Percentiles rank a stretch among this genome's conserved stretches.
Evolutionary conservation across 176 grass and related monocot genomes (phyloP).

Genomic region (Canna indica): DNA sequence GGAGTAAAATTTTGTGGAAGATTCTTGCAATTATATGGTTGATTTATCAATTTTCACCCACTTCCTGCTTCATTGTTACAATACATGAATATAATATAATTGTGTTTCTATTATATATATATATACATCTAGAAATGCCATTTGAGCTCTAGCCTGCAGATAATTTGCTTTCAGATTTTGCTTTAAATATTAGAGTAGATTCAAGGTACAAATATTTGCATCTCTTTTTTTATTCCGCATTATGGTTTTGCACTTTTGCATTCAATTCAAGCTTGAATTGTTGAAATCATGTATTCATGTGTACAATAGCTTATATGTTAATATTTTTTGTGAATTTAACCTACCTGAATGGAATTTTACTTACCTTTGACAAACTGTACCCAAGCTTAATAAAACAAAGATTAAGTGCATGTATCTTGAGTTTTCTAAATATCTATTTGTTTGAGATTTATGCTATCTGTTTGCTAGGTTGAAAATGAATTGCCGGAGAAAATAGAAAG

Average conservation of each 20-base stretch:
- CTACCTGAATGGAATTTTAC: too few relatives aligned
- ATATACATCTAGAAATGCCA: too few relatives aligned
- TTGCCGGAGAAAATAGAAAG: slow-evolving; percentile 93
- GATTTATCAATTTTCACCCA: too few relatives aligned
- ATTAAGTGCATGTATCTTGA: not conserved
- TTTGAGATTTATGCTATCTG: slow-evolving; percentile 14
- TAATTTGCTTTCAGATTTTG: too few relatives aligned
- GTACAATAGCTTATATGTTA: not conserved
- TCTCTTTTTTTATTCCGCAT: not conserved
- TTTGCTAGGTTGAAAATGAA: slow-evolving; percentile 78
- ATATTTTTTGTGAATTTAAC: not conserved
- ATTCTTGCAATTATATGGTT: too few relatives aligned
- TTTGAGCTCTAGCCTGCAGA: too few relatives aligned
- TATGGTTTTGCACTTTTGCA: not conserved
- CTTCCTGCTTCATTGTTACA: too few relatives aligned
- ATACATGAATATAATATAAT: too few relatives aligned
- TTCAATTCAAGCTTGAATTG: not conserved
- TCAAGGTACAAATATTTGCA: not conserved
- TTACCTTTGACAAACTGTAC: not conserved
- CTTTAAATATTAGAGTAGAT: too few relatives aligned
- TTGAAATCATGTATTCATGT: not conserved
- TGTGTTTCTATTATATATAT: too few relatives aligned
- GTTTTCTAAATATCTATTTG: slow-evolving; percentile 1
- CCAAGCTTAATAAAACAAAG: not conserved
- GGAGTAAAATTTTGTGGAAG: too few relatives aligned